These are phyloP conservation scores for Hansenula sp. DNA, from an alignment of 1,139 yeast species.

Conservation along the genomic window DNA sequence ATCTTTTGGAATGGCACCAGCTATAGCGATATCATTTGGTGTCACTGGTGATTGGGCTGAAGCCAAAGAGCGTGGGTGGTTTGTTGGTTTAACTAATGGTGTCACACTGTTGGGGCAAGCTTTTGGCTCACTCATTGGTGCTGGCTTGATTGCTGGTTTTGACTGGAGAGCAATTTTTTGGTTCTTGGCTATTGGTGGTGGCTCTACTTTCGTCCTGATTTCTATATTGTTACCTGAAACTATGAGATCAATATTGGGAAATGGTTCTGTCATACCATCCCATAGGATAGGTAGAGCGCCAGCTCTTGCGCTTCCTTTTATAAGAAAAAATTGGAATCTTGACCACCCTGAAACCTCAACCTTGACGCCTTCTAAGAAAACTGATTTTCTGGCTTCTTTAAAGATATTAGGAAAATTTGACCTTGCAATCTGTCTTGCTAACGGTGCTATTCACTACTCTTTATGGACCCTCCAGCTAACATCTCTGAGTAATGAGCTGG, in stretches of 20 bases:
- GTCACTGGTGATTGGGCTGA: conserved; percentile 66
- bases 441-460: conserved; percentile 60
- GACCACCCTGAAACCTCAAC: conserved; percentile 28
- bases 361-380: conserved; percentile 24
- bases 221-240: conserved; percentile 65
- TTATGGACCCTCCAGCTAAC: conserved; percentile 71
- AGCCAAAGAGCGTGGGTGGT: conserved; percentile 60
- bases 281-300: conserved; percentile 40
- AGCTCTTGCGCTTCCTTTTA: conserved; percentile 25
- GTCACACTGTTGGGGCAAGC: conserved; percentile 70
- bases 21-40: conserved; percentile 64
- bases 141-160: conserved; percentile 53
- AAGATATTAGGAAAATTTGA: conserved; percentile 35
- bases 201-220: conserved; percentile 34
- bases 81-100: conserved; percentile 60
- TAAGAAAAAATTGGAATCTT: conserved; percentile 24
- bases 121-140: conserved; percentile 74
- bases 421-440: conserved; percentile 36
- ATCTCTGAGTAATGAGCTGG: conserved; percentile 52
- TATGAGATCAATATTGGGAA: conserved; percentile 62
- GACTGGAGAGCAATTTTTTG: conserved; percentile 78
- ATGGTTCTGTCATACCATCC: conserved; percentile 51
- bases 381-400: conserved; percentile 44
- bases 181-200: conserved; percentile 63
- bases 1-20: conserved; percentile 68